Base-by-base conservation (phyloP, 768 basidiomycete species). In the Termitomyces sp. region DNA sequence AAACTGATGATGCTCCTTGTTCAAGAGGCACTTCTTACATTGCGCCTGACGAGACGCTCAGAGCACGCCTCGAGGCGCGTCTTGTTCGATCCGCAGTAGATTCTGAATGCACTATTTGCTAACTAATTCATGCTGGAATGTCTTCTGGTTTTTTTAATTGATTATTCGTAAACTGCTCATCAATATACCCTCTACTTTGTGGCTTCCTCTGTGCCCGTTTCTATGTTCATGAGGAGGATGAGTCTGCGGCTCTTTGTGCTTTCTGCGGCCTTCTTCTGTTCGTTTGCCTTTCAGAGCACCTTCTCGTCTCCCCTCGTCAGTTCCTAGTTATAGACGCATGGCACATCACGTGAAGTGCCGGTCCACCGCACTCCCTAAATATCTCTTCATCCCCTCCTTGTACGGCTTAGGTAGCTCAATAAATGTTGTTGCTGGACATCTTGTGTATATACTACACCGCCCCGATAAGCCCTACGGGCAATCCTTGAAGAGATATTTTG, bases 281-380 rank as follows among this genome's bases (percentile, higher is more conserved):
- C 38, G 10, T 58, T 43, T 38, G 16, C 26, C 45, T 75, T 74
- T 58, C 73, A 74, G n/a, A 83, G 70, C 55, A 70, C 65, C 18
- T 76, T 77, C 35, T 86, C 84, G 64, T 87, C 87, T 1, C 67
- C 78, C 38, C 85, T 70, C 35, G 76, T 80, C 38, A 90, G 70
- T 28, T 86, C 79, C 56, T 81, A n/a, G n/a, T n/a, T n/a, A n/a
- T n/a, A n/a, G n/a, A n/a, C n/a, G n/a, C n/a, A n/a, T n/a, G n/a
- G n/a, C n/a, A n/a, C n/a, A n/a, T n/a, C n/a, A n/a, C n/a, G n/a
- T n/a, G n/a, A n/a, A n/a, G n/a, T n/a, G n/a, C n/a, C n/a, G n/a
- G n/a, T n/a, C n/a, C n/a, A n/a, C n/a, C n/a, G n/a, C n/a, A n/a
- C n/a, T n/a, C n/a, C n/a, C n/a, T n/a, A n/a, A n/a, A n/a, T n/a